Percentiles rank a stretch among this genome's conserved stretches.
Conservation (phyloP, 2,329 filamentous ascomycete species). For the Botrytis galanthina region DNA sequence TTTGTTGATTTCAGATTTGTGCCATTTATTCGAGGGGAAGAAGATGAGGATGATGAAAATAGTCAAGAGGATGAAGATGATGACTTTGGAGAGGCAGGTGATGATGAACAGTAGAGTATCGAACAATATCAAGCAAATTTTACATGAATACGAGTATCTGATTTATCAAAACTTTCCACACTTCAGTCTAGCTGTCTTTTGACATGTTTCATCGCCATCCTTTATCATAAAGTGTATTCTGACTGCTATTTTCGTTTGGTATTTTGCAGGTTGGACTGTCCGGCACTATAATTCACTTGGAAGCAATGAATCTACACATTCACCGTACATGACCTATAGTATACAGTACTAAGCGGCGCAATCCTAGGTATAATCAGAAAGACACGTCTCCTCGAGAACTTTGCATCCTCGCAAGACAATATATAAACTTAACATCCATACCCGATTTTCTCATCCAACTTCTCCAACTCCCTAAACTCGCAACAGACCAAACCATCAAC, state of each 20-base stretch:
- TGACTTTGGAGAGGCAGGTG: constrained; percentile 23
- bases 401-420: neutral
- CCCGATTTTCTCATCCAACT: neutral
- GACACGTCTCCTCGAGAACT: neutral
- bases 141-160: no score
- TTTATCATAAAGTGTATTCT: neutral
- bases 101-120: constrained; percentile 1
- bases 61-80: constrained; percentile 43
- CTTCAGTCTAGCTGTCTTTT: neutral
- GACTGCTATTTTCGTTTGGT: neutral
- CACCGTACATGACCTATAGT: neutral
- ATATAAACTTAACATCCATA: neutral
- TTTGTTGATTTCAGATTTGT: constrained; percentile 85
- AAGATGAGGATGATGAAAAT: constrained; percentile 44
- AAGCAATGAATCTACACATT: neutral
- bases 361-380: neutral
- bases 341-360: neutral
- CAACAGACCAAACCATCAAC: neutral
- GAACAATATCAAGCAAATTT: neutral
- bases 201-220: neutral
- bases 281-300: neutral
- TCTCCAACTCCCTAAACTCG: neutral
- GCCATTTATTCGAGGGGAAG: constrained; percentile 64
- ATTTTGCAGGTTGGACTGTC: no score
- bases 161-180: neutral